Percentiles rank a stretch among this genome's conserved stretches.
phyloP scores from a whole-genome alignment of 768 basidiomycete species.

The Rhodocollybia butyracea region DNA sequence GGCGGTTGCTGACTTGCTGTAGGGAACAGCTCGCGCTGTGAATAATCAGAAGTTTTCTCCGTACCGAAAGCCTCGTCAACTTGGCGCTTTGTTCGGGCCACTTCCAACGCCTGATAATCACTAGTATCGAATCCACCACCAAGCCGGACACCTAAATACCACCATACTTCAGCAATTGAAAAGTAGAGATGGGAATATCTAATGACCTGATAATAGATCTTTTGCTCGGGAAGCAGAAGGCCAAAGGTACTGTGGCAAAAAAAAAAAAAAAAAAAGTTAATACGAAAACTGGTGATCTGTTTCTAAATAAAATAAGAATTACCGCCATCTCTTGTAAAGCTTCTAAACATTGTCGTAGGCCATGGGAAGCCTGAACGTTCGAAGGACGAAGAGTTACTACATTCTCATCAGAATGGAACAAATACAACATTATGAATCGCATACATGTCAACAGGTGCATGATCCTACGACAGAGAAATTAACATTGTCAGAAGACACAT shows the following conservation, averaged over 20 bases:
- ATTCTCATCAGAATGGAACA: neutral
- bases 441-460: constrained; percentile 76
- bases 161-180: no score
- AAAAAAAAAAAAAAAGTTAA: constrained; percentile 4
- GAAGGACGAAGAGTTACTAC: constrained; percentile 70
- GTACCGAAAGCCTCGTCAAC: constrained; percentile 64
- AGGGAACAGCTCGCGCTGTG: constrained; percentile 38
- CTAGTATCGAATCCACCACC: constrained; percentile 60
- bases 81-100: constrained; percentile 54
- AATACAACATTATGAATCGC: constrained; percentile 16
- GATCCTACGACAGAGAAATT: constrained; percentile 45
- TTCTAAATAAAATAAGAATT: constrained; percentile 14
- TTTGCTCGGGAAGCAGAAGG: constrained; percentile 65
- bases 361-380: constrained; percentile 65
- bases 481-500: constrained; percentile 10
- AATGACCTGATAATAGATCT: no score
- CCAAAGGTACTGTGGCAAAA: constrained; percentile 53
- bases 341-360: constrained; percentile 59
- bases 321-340: constrained; percentile 71
- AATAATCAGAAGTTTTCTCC: constrained; percentile 45
- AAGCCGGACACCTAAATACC: no score
- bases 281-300: neutral
- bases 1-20: constrained; percentile 17
- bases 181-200: no score
- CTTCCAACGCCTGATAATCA: constrained; percentile 34